phyloP scores from a whole-genome alignment of 2,329 filamentous ascomycete genomes.

The Coccinonectria pachysandricola region DNA sequence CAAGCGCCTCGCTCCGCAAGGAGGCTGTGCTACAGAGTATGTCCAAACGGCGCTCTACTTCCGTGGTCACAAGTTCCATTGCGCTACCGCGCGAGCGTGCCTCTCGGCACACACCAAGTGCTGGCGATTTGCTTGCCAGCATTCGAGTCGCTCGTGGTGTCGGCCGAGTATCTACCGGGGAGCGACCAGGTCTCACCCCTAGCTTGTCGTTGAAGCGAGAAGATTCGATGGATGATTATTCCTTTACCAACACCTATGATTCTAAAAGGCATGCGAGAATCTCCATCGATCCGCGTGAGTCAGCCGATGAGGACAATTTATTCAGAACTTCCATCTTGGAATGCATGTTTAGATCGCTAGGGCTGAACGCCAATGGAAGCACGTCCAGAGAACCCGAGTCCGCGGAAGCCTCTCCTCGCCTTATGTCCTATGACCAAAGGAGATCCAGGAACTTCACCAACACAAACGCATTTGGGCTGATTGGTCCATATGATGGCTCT shows the following conservation, averaged over 20 bases:
- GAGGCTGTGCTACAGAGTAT: constrained; percentile 66
- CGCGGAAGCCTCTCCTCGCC: constrained; percentile 71
- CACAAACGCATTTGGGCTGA: constrained; percentile 80
- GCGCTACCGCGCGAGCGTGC: constrained; percentile 30
- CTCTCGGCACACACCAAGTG: constrained; percentile 44
- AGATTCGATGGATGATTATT: constrained; percentile 35
- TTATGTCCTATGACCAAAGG: constrained; percentile 74
- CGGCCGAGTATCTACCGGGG: constrained; percentile 29
- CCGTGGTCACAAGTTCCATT: constrained; percentile 31
- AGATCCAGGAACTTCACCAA: constrained; percentile 62
- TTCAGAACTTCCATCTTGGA: constrained; percentile 87
- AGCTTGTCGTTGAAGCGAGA: constrained; percentile 26
- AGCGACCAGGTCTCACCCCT: constrained; percentile 5
- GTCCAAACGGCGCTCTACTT: constrained; percentile 35
- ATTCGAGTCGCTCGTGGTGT: constrained; percentile 58
- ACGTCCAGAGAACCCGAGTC: constrained; percentile 60
- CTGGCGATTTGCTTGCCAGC: constrained; percentile 73
- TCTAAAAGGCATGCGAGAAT: constrained; percentile 38
- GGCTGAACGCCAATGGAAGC: constrained; percentile 60
- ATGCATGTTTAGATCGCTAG: constrained; percentile 92
- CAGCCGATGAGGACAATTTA: constrained; percentile 75
- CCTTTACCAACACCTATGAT: constrained; percentile 49
- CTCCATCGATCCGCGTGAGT: constrained; percentile 61
- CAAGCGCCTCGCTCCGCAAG: constrained; percentile 65
- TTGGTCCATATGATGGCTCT: constrained; percentile 68